Percentiles rank a stretch among this genome's conserved stretches.
Conservation (phyloP, 2,329 filamentous ascomycete genomes). For the Colletotrichum orchidophilum region DNA sequence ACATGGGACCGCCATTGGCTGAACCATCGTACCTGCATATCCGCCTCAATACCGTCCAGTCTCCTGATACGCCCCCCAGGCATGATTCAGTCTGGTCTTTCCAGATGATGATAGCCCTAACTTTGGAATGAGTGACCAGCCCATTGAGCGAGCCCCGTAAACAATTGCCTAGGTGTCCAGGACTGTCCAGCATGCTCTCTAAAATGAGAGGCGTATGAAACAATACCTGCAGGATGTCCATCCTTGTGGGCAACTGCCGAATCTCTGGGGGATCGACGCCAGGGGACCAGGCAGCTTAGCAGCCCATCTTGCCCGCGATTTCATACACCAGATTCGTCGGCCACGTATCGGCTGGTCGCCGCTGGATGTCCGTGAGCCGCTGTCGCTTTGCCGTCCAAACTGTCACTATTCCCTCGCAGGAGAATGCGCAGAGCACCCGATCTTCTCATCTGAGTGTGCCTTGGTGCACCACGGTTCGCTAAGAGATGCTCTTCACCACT, state of each 20-base stretch:
- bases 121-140: too few relatives aligned
- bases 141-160: neutral
- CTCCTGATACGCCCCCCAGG: neutral
- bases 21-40: conserved; percentile 1
- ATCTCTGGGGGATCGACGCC: neutral
- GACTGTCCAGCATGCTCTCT: neutral
- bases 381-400: conserved; percentile 19
- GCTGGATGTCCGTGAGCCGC: neutral
- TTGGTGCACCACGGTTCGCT: conserved; percentile 8
- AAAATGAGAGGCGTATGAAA: conserved; percentile 17
- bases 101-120: neutral
- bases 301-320: neutral
- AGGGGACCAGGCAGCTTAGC: neutral
- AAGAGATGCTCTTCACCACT: conserved; percentile 17
- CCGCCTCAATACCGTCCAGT: neutral
- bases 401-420: conserved; percentile 1
- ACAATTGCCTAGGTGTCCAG: neutral
- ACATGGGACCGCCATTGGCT: neutral
- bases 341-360: neutral
- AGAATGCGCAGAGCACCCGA: neutral
- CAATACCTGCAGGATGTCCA: conserved; percentile 3
- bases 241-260: conserved; percentile 1
- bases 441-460: conserved; percentile 29
- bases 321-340: neutral
- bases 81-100: neutral